phyloP scores from a whole-genome alignment of 2,329 filamentous ascomycete species.

The Penicillium sp. region DNA sequence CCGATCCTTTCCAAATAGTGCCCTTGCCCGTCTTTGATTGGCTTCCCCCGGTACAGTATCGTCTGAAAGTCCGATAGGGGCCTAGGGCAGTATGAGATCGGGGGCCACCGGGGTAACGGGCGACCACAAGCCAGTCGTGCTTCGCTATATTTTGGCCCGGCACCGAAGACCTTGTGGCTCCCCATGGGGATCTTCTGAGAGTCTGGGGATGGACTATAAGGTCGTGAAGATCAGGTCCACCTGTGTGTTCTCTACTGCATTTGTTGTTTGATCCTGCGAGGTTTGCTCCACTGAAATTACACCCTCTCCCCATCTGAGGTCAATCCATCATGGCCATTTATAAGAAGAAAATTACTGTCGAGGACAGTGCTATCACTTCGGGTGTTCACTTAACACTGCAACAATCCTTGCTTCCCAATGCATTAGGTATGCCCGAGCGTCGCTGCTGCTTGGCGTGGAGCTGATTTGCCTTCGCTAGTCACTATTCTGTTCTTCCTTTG shows the following conservation, averaged over 20 bases:
- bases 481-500: conserved; percentile 65
- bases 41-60: not conserved
- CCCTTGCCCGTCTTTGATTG: not conserved
- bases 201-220: conserved; percentile 6
- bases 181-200: not conserved
- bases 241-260: not conserved
- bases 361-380: conserved; percentile 49
- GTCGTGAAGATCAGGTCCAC: not conserved
- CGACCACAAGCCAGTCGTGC: too few species aligned
- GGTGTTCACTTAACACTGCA: conserved; percentile 64
- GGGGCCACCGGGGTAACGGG: too few species aligned
- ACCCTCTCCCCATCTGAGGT: not conserved
- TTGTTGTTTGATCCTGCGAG: not conserved
- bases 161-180: too few species aligned
- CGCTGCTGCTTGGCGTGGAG: not conserved
- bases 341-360: conserved; percentile 21
- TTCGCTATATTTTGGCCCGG: too few species aligned
- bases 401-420: conserved; percentile 65
- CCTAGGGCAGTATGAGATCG: too few species aligned
- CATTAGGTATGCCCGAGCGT: conserved; percentile 39
- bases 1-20: not conserved
- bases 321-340: conserved; percentile 5
- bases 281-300: not conserved
- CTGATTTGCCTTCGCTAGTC: conserved; percentile 40
- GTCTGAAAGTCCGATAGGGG: too few species aligned